These are phyloP conservation scores for Globisporangium splendens DNA, from an alignment of 352 stramenopile species.

Conservation along the genomic window DNA sequence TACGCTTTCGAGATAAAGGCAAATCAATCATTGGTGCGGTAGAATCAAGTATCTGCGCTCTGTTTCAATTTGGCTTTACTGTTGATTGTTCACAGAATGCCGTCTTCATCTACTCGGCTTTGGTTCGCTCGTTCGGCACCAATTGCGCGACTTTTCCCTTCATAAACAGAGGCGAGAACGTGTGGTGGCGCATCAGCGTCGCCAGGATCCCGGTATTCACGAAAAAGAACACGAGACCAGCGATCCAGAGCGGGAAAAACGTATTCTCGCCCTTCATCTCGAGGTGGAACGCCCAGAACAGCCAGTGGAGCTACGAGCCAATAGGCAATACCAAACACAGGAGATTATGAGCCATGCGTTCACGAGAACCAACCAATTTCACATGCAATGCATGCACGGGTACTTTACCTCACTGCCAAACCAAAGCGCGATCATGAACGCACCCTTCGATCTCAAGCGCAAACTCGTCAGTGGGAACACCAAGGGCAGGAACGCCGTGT, in stretches of 20 bases:
- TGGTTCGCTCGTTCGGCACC: constrained; percentile 15
- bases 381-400: not conserved
- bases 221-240: constrained; percentile 85
- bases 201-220: constrained; percentile 83
- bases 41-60: too few species aligned
- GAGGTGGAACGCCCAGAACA: constrained; percentile 87
- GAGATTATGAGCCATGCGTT: not conserved
- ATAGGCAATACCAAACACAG: not conserved
- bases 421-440: constrained; percentile 63
- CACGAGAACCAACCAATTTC: constrained; percentile 3
- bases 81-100: not conserved
- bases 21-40: too few species aligned
- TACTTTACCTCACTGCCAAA: constrained; percentile 68
- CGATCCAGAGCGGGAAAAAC: constrained; percentile 87
- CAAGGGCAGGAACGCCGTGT: constrained; percentile 90
- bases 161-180: constrained; percentile 56
- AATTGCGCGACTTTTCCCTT: constrained; percentile 39
- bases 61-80: too few species aligned
- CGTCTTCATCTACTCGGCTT: not conserved
- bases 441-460: constrained; percentile 57
- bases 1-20: too few species aligned
- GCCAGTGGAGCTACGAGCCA: constrained; percentile 68
- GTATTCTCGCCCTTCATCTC: constrained; percentile 90
- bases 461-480: constrained; percentile 74
- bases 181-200: constrained; percentile 66